phyloP scores from a whole-genome alignment of 2,329 filamentous ascomycete genomes.

The Ambrosiella cleistominuta region DNA sequence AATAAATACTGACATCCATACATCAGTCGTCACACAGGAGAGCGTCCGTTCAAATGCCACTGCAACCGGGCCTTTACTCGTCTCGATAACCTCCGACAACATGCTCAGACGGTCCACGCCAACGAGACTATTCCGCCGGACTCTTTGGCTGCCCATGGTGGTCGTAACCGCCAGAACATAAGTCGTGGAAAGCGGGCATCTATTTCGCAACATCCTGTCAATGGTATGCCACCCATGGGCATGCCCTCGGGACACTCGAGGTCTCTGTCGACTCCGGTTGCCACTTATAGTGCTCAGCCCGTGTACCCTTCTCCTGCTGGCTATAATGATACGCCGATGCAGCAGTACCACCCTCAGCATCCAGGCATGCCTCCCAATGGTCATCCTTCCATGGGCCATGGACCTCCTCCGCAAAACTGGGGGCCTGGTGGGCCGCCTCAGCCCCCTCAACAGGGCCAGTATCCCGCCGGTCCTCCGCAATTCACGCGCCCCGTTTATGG shows the following conservation, averaged over 20 bases:
- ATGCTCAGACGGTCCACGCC: constrained; percentile 92
- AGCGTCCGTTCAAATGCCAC: constrained; percentile 91
- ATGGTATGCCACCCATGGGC: constrained; percentile 29
- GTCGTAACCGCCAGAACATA: constrained; percentile 60
- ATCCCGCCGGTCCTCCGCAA: background rate
- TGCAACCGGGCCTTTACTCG: constrained; percentile 51
- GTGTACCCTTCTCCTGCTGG: background rate
- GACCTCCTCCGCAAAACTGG: background rate
- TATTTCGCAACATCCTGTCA: constrained; percentile 37
- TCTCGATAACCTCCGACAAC: constrained; percentile 49
- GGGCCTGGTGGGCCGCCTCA: background rate
- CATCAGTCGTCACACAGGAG: constrained; percentile 81
- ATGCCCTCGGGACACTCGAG: constrained; percentile 6
- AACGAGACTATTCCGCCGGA: constrained; percentile 93
- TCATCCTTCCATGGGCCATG: background rate
- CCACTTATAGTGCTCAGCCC: constrained; percentile 2
- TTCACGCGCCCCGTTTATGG: constrained; percentile 1
- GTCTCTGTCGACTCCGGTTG: constrained; percentile 10
- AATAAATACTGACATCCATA: background rate
- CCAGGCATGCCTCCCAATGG: background rate
- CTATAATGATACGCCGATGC: too few relatives aligned
- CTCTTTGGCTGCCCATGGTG: constrained; percentile 70
- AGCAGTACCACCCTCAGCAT: background rate
- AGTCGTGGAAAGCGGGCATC: constrained; percentile 29
- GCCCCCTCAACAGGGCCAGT: background rate